phyloP scores from a whole-genome alignment of 192 early-diverging fungal genomes.

The Coemansia sp. region DNA sequence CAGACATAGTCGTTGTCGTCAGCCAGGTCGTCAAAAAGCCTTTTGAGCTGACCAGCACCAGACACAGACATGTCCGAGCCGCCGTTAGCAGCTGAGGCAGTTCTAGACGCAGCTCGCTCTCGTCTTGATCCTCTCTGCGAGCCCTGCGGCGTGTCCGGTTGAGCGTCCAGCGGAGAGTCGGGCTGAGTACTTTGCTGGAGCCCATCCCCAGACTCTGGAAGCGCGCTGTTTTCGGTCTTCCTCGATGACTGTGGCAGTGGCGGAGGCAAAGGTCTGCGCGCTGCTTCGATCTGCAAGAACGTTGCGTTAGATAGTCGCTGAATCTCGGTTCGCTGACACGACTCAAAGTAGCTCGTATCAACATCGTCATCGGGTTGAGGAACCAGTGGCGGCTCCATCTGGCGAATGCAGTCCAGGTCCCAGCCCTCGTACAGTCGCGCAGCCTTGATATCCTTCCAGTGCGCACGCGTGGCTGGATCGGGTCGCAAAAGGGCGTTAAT shows the following conservation, averaged over 20 bases:
- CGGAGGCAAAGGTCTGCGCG: constrained; percentile 8
- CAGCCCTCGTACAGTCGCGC: constrained; percentile 75
- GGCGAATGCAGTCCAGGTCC: constrained; percentile 74
- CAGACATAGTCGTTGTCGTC: neutral
- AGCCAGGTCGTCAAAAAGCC: constrained; percentile 30
- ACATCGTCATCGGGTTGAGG: constrained; percentile 75
- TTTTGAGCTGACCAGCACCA: constrained; percentile 47
- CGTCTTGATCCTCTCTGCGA: constrained; percentile 21
- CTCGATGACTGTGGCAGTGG: constrained; percentile 2
- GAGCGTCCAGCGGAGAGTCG: constrained; percentile 24
- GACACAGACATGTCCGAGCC: constrained; percentile 5
- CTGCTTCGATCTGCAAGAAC: constrained; percentile 34
- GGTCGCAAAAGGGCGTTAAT: constrained; percentile 73
- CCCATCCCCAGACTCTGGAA: neutral
- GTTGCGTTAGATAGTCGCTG: constrained; percentile 69
- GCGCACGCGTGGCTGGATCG: constrained; percentile 66
- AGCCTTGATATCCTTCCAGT: constrained; percentile 64
- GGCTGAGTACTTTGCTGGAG: neutral
- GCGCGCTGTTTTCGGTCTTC: neutral
- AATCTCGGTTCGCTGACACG: constrained; percentile 78
- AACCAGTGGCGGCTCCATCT: constrained; percentile 81
- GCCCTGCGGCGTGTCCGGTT: constrained; percentile 23
- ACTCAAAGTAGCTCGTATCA: constrained; percentile 93
- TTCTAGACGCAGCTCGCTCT: constrained; percentile 20
- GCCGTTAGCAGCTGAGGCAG: neutral